Evolutionary conservation across 1,139 yeast genomes (phyloP).

Genomic region (Geotrichum carabidarum): DNA sequence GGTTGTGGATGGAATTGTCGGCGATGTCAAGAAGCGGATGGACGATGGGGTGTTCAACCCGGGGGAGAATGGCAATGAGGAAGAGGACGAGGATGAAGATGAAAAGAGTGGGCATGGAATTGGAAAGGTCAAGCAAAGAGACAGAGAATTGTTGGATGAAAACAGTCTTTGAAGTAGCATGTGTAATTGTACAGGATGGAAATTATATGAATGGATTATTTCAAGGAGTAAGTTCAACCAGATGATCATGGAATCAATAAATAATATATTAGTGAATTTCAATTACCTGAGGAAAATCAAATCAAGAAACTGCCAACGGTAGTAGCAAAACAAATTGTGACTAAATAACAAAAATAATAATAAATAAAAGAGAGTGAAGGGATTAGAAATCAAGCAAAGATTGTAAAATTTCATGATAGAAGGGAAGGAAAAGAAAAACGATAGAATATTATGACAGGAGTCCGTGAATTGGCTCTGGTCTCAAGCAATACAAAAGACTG

Average conservation of each 20-base stretch:
- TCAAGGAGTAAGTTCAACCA: not conserved
- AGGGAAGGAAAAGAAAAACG: no score
- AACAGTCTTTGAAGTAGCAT: no score
- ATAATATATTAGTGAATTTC: not conserved
- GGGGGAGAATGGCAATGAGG: slow-evolving; percentile 9
- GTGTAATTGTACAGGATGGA: no score
- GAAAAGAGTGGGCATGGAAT: slow-evolving; percentile 33
- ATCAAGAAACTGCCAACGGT: not conserved
- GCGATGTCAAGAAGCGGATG: slow-evolving; percentile 84
- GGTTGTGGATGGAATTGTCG: slow-evolving; percentile 84
- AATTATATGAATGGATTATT: not conserved
- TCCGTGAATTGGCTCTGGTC: no score
- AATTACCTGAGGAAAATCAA: not conserved
- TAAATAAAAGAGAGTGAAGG: not conserved
- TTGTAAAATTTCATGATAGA: no score
- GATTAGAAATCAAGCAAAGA: not conserved
- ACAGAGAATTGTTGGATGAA: slow-evolving; percentile 38
- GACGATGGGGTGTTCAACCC: slow-evolving; percentile 45
- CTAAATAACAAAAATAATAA: slow-evolving; percentile 11
- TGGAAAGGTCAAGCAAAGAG: slow-evolving; percentile 35
- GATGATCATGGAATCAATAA: not conserved
- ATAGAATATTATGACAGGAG: no score
- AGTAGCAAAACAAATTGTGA: not conserved
- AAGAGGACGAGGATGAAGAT: slow-evolving; percentile 19
- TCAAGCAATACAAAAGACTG: no score